Evolutionary conservation across 2,329 filamentous ascomycete genomes (phyloP).

Genomic region (Xylaria sp.): DNA sequence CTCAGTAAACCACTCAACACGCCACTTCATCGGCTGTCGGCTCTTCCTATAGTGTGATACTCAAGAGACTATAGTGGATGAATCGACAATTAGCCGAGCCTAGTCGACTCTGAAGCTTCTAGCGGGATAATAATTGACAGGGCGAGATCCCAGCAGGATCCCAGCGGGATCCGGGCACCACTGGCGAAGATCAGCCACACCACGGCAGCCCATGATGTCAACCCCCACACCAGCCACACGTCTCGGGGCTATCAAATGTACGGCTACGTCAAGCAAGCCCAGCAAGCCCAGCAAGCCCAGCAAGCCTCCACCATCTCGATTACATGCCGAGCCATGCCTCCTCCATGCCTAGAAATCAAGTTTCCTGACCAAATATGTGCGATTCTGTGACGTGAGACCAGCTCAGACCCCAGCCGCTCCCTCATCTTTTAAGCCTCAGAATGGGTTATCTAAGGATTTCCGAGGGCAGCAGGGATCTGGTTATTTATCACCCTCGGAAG

Average conservation of each 20-base stretch:
- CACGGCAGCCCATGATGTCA: conserved; percentile 18
- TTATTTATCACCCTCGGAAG: conserved; percentile 12
- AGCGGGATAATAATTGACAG: too few species aligned
- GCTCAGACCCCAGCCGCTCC: neutral
- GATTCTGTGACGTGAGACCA: conserved; percentile 22
- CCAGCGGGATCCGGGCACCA: too few species aligned
- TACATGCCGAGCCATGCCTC: neutral
- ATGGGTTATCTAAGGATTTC: conserved; percentile 6
- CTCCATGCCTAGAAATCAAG: conserved; percentile 14
- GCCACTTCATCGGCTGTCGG: neutral
- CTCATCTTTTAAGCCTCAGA: conserved; percentile 1
- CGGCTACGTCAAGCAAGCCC: conserved; percentile 23
- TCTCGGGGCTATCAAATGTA: conserved; percentile 1
- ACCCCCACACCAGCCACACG: conserved; percentile 19
- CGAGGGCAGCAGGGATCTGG: neutral
- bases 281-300: too few species aligned
- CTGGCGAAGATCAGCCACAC: conserved; percentile 11
- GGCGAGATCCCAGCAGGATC: too few species aligned
- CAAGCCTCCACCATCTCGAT: conserved; percentile 27
- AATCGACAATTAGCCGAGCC: too few species aligned
- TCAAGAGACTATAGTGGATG: too few species aligned
- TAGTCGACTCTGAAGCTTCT: too few species aligned
- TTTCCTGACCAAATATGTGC: conserved; percentile 9
- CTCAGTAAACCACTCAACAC: neutral
- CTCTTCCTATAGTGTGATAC: too few species aligned